Evolutionary conservation across 2,329 filamentous ascomycete genomes (phyloP), one percentile per base, ranked within the genome.

Genomic region (Scleromitrula shiraiana): DNA sequence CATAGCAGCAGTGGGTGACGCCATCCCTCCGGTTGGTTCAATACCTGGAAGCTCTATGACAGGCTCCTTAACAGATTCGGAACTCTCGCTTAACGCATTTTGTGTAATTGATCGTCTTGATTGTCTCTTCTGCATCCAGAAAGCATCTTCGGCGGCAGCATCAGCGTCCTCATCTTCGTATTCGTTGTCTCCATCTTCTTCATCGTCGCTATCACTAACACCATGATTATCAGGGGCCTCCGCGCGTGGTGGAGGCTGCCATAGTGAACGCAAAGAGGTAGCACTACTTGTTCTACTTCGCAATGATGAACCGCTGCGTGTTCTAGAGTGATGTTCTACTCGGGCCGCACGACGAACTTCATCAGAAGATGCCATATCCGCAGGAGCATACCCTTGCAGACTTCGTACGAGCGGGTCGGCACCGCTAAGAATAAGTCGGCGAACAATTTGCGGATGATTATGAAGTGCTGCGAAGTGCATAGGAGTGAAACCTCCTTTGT

Each of bases 401-500:
- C 81, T 90, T 56, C 81, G 75, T 51, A 85, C 72, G 37, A 75
- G 80, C 26, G 84, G 78, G 65, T 89, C 83, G 2, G 85, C 86
- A 32, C 86, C 85, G 33, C 79, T 77, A 20, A 85, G 72, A 56
- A 90, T 80, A 50, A 95, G 74, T 12, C 84, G 78, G 51, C 83
- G 77, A 12, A 91, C 82, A 56, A 93, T 88, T 61, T 88, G 82
- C 9, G 78, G 70, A 60, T 89, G 82, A 53, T 83, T 79, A 64
- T 85, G 83, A 60, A 94, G 76, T 22, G 85, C 82, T 17, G 88
- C 88, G 62, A 91, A 77, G 64, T 94, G 87, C 69, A 94, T 75
- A 12, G 88, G 81, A 4, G 86, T 88, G 65, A 88, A 91, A 19
- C 88, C 88, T 41, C 84, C 83, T 53, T 81, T 83, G 62, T 95